phyloP scores from a whole-genome alignment of 495 filamentous ascomycete genomes.

The Penicillium roqueforti region DNA sequence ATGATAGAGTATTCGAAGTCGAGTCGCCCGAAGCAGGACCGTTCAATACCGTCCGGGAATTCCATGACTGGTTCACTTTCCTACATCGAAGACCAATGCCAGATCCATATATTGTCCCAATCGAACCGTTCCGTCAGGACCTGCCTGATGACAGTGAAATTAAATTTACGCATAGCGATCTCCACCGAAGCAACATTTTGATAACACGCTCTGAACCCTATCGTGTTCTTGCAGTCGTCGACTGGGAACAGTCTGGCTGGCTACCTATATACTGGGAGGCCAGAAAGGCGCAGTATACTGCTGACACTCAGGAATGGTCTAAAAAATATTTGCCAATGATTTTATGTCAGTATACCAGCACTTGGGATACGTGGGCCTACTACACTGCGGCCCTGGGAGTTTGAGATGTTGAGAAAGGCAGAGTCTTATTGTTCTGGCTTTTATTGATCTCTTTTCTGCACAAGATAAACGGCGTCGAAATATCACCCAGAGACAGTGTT shows the following conservation, averaged over 20 bases:
- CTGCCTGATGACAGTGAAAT: no score
- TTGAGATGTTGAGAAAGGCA: no score
- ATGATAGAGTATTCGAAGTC: slow-evolving; percentile 25
- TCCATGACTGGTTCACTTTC: slow-evolving; percentile 31
- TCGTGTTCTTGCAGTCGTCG: slow-evolving; percentile 35
- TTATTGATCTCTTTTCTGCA: no score
- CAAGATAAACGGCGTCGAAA: no score
- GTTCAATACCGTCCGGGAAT: slow-evolving; percentile 23
- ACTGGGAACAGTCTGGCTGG: slow-evolving; percentile 50
- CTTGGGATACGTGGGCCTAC: slow-evolving; percentile 32
- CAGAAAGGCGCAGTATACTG: slow-evolving; percentile 38
- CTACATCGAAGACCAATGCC: slow-evolving; percentile 24
- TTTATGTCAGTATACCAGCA: slow-evolving; percentile 21
- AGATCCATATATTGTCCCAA: slow-evolving; percentile 27
- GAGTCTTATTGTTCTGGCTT: no score
- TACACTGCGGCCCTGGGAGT: slow-evolving; percentile 28
- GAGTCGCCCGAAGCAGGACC: slow-evolving; percentile 27
- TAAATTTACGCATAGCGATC: no score
- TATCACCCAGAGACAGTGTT: no score
- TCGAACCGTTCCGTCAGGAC: slow-evolving; percentile 24
- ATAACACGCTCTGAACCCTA: slow-evolving; percentile 28
- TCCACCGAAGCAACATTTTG: slow-evolving; percentile 44
- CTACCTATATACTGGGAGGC: slow-evolving; percentile 47
- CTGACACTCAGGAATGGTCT: slow-evolving; percentile 24
- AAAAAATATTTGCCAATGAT: slow-evolving; percentile 26